Base-by-base conservation (phyloP, 805 yeast genomes). In the Kazachstania psychrophila region DNA sequence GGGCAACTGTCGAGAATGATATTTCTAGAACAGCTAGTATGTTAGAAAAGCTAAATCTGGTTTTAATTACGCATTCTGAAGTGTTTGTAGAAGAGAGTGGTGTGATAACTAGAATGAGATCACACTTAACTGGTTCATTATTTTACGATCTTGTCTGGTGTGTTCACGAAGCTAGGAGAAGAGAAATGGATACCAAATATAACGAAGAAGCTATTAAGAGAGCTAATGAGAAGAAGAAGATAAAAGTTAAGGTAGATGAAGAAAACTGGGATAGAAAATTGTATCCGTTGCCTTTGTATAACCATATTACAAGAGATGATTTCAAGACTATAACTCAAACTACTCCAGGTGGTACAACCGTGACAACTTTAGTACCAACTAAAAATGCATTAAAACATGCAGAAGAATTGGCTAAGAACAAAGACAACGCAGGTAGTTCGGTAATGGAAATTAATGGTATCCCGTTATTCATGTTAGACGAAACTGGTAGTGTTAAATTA, bases 71-170 rank as follows among this genome's bases (percentile, higher is more conserved):
- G 0, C 86, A 85, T 51, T 95, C 96, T 1, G 88, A 86, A 36
- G 66, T 88, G 6, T 80, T 86, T 49, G 69, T 77, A 3, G 77
- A 75, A 40, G 70, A 76, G 9, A 77, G 75, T n/a, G 79, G 83
- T 3, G 82, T 88, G 22, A 83, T 88, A 33, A 73, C 83, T 3
- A 69, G 88, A 40, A 88, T 88, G 94, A 71, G 96, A 51, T 84
- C 95, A 0, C 96, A 88, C 59, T 66, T 88, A 47, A 82, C 96
- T 0, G 95, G 92, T 1, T 86, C 96, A 0, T 60, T 88, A 36
- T 88, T 88, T 50, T 88, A 88, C 54, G 96, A 88, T 58, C 67
- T 88, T 36, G 89, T 88, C 10, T 87, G 95, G 87, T 82, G 94
- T 56, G 80, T 88, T 33, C 96, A 88, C 59, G 96, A 88, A 53